Conservation (phyloP, 2,329 filamentous ascomycete genomes). For the Claviceps pazoutovae region DNA sequence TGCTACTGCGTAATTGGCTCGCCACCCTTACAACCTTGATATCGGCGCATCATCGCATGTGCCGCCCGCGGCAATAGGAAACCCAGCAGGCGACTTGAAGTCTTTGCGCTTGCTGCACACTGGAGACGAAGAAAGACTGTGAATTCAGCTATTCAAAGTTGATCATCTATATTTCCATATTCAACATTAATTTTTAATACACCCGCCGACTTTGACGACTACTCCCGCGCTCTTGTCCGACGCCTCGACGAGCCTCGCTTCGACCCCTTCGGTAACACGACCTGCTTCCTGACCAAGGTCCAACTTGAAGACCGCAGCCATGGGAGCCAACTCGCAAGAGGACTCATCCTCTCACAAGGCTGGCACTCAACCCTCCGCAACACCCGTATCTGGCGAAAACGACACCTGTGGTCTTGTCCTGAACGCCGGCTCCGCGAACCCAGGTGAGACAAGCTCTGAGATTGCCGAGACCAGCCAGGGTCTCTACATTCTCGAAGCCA, state of each 20-base stretch:
- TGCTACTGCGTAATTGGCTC: background rate
- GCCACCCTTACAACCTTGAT: background rate
- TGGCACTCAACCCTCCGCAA: slow-evolving; percentile 6
- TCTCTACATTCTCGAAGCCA: slow-evolving; percentile 40
- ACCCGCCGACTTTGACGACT: background rate
- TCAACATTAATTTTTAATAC: no score
- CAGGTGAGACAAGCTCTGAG: slow-evolving; percentile 6
- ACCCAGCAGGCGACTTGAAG: slow-evolving; percentile 47
- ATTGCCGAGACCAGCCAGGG: slow-evolving; percentile 32
- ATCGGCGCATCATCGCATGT: slow-evolving; percentile 22
- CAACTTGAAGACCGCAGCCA: background rate
- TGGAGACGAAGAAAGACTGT: slow-evolving; percentile 44
- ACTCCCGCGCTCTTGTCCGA: background rate
- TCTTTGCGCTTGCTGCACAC: slow-evolving; percentile 49
- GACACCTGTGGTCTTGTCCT: slow-evolving; percentile 5
- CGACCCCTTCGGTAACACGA: background rate
- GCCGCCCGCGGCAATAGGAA: slow-evolving; percentile 27
- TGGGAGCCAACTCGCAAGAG: background rate
- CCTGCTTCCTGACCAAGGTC: no score
- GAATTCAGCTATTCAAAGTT: background rate
- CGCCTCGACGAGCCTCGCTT: background rate
- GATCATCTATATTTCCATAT: background rate
- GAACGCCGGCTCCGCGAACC: slow-evolving; percentile 2
- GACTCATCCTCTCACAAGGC: slow-evolving; percentile 7
- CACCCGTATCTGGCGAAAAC: slow-evolving; percentile 6